phyloP scores from a whole-genome alignment of 352 stramenopile species.

The Thalassiosira livingstoniorum region DNA sequence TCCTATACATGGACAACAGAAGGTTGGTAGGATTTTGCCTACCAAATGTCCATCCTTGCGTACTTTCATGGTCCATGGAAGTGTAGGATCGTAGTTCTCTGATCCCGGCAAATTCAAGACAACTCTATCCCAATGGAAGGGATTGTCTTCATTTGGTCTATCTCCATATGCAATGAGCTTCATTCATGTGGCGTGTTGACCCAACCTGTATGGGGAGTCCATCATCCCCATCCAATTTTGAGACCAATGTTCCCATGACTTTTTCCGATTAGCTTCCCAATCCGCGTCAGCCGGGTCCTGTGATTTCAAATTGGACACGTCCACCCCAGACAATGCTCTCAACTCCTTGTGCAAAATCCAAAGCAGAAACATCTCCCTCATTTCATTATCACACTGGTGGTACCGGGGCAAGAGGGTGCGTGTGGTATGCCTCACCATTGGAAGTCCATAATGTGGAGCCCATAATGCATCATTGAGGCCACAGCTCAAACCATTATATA shows the following conservation, averaged over 20 bases:
- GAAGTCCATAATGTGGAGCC: conserved; percentile 46
- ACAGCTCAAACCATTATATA: conserved; percentile 48
- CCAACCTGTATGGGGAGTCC: conserved; percentile 47
- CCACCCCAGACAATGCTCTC: conserved; percentile 32
- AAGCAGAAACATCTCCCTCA: conserved; percentile 57
- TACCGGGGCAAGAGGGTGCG: conserved; percentile 22
- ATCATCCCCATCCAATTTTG: conserved; percentile 54
- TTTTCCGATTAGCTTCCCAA: conserved; percentile 16
- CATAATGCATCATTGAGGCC: conserved; percentile 49
- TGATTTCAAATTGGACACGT: background rate
- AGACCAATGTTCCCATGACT: conserved; percentile 37
- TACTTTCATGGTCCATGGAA: conserved; percentile 46
- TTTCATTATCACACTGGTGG: conserved; percentile 34
- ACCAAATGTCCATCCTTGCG: conserved; percentile 26
- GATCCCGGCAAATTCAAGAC: conserved; percentile 50
- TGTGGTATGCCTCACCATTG: conserved; percentile 21
- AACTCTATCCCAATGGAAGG: conserved; percentile 43
- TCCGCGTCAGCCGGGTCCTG: too few species aligned
- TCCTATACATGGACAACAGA: too few species aligned
- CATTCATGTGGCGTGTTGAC: conserved; percentile 7
- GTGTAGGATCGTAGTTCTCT: conserved; percentile 37
- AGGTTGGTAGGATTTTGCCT: too few species aligned
- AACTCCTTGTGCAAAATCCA: conserved; percentile 26
- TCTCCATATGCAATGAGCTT: conserved; percentile 32
- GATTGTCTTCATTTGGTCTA: conserved; percentile 17